Base-by-base conservation (phyloP, 1,139 yeast species). In the Geotrichum europaeum region DNA sequence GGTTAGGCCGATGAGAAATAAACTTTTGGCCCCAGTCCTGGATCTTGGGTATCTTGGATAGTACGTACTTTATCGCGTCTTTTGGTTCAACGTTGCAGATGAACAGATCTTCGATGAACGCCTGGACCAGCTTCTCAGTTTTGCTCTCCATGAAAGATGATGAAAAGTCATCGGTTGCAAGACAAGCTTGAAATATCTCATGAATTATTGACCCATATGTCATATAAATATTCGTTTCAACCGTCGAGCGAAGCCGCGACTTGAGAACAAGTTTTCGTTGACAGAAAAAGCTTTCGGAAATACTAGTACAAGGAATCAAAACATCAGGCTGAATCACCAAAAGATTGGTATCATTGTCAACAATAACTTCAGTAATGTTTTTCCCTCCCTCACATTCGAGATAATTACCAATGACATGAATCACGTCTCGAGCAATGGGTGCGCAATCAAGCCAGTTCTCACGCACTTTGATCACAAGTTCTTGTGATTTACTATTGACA, bases 271-370 rank as follows among this genome's bases (percentile, higher is more conserved):
- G 82, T 65, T 85, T 83, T 60, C 99, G 76, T 34, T 84, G 78
- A 69, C 99, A 94, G 28, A 77, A 78, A 49, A 89, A 75, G 3
- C 94, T 87, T 59, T 86, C 89, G 0, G 97, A 86, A 0, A 91
- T 82, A 3, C 86, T 78, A 0, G 99, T 94, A 3, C 96, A 91
- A 0, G 97, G 83, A 0, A 94, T 76, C 15, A 94, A 75, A 1
- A 83, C 75, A 70, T 94, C 99, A 0, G 99, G 99, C 66, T 89
- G 84, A 80, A 95, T 81, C 28, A 94, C 80, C 47, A 92, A 73
- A 30, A 91, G 72, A 66, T 87, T 85, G 5, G 40, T 28, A 55
- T 80, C 81, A 36, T 79, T 74, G 63, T 83, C 83, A 50, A 76
- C 72, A 64, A 87, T 89, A 20, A 51, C 59, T 22, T 62, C 57